Percentiles rank a stretch among this genome's conserved stretches.
phyloP scores from a whole-genome alignment of 2,329 filamentous ascomycete species.

The Rhytidhysteron rufulum region DNA sequence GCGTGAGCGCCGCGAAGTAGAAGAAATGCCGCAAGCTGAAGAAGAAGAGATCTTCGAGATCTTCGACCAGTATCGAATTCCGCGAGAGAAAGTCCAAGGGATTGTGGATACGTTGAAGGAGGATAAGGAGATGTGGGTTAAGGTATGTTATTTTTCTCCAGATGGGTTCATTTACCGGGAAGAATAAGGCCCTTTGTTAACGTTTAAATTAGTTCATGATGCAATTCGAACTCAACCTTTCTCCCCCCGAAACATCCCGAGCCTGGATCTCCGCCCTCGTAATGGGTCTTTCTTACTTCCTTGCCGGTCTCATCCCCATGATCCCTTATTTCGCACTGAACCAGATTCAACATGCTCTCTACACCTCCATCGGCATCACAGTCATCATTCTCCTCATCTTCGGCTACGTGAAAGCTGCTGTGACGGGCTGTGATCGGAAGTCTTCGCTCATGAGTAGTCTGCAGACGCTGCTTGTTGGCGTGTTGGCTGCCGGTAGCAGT shows the following conservation, averaged over 20 bases:
- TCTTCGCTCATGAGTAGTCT: conserved; percentile 6
- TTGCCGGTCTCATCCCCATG: conserved; percentile 43
- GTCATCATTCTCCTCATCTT: conserved; percentile 48
- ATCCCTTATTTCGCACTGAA: conserved; percentile 49
- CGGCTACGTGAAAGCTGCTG: conserved; percentile 46
- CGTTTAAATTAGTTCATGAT: conserved; percentile 49
- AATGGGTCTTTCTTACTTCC: conserved; percentile 36
- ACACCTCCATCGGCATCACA: conserved; percentile 51
- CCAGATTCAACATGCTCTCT: conserved; percentile 39
- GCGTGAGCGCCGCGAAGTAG: conserved; percentile 45
- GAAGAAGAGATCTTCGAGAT: conserved; percentile 44
- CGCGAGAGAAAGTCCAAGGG: conserved; percentile 38
- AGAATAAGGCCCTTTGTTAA: neutral
- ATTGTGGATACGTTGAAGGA: conserved; percentile 50
- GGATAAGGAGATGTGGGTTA: conserved; percentile 48
- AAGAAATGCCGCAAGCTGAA: conserved; percentile 42
- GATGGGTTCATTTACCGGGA: too few relatives aligned
- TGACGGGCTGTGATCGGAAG: conserved; percentile 7
- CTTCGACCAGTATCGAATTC: conserved; percentile 50
- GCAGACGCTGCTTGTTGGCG: conserved; percentile 13
- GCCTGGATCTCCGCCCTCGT: conserved; percentile 46
- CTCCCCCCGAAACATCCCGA: conserved; percentile 37
- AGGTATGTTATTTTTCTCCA: conserved; percentile 15
- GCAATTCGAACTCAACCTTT: conserved; percentile 54
- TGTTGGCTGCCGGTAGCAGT: conserved; percentile 9